phyloP scores from a whole-genome alignment of 306 rosid genomes.

The Casuarina equisetifolia region DNA sequence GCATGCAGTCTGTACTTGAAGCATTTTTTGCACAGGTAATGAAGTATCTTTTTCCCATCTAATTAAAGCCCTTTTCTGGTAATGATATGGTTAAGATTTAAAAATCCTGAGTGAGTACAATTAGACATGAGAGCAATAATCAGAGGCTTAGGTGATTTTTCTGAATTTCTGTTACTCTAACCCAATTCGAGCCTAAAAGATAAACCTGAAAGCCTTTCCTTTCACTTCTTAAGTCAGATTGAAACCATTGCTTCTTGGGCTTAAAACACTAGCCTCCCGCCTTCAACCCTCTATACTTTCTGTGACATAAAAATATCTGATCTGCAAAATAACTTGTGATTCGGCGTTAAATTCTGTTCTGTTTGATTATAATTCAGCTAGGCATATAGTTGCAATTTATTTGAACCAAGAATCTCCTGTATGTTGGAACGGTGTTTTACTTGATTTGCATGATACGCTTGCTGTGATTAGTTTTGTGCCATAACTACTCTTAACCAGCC shows the following conservation, averaged over 20 bases:
- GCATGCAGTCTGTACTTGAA: neutral
- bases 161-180: neutral
- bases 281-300: neutral
- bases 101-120: neutral
- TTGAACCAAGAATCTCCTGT: conserved; percentile 3
- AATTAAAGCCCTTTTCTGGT: neutral
- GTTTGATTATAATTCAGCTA: neutral
- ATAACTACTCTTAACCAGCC: neutral
- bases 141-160: neutral
- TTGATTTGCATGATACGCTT: neutral
- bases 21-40: neutral
- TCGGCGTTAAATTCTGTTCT: neutral
- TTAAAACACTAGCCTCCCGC: neutral
- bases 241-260: neutral
- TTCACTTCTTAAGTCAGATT: neutral
- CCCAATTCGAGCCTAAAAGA: neutral
- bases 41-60: neutral
- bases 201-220: neutral
- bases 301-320: neutral
- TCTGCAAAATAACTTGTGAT: neutral
- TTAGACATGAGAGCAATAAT: neutral
- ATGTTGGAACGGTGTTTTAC: neutral
- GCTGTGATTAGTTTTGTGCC: neutral
- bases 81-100: neutral
- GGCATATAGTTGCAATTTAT: neutral